These are phyloP conservation scores for Vigna angularis DNA, from an alignment of 306 rosid species.

Conservation along the genomic window DNA sequence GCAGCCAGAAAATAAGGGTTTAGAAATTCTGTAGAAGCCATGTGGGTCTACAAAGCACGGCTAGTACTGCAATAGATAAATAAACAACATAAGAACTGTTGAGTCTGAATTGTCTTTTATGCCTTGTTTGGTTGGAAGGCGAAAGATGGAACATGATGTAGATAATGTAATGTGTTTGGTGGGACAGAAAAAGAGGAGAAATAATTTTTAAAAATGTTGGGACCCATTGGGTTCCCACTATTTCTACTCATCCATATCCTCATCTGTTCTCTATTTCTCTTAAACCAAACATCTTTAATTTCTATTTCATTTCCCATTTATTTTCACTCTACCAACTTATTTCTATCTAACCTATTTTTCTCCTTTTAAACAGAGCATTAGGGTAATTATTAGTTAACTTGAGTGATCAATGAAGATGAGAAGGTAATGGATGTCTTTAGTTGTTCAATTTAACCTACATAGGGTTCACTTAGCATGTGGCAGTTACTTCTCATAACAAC, in stretches of 20 bases:
- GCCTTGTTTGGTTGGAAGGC: too few species aligned
- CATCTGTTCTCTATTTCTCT: too few species aligned
- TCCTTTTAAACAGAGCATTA: background rate
- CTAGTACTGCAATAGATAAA: background rate
- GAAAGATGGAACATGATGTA: too few species aligned
- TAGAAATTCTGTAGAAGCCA: background rate
- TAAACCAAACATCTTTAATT: too few species aligned
- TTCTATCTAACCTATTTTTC: too few species aligned
- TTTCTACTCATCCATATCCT: too few species aligned
- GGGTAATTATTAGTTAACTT: background rate
- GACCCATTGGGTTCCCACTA: too few species aligned
- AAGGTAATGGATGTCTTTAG: background rate
- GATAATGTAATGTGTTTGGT: too few species aligned
- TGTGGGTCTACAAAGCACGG: constrained; percentile 27
- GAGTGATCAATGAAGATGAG: constrained; percentile 10
- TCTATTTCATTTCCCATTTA: too few species aligned
- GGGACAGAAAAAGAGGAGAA: too few species aligned
- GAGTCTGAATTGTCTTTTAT: constrained; percentile 1
- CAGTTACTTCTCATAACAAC: background rate
- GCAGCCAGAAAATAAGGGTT: background rate
- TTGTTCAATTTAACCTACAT: constrained; percentile 20
- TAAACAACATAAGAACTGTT: background rate
- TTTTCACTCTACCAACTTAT: too few species aligned
- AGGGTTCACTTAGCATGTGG: background rate
- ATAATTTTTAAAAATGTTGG: too few species aligned